phyloP scores from a whole-genome alignment of 129 eudicot species.

The Pulicaria dysenterica region DNA sequence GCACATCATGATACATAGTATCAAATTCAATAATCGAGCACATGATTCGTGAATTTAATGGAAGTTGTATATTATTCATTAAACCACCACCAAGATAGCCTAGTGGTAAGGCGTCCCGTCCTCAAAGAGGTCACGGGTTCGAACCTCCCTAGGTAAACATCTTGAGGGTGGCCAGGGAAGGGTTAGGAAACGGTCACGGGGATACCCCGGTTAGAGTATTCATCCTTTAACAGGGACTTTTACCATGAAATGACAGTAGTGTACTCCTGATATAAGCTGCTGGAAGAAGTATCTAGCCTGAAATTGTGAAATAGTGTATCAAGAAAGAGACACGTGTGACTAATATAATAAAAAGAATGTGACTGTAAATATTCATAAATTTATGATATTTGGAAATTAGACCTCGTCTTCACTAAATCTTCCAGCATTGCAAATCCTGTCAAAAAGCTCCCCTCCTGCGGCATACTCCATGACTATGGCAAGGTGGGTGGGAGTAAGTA shows the following conservation, averaged over 20 bases:
- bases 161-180: too few species aligned
- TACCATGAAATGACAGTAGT: constrained; percentile 71
- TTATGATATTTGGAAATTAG: neutral
- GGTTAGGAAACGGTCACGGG: too few species aligned
- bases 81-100: too few species aligned
- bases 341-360: neutral
- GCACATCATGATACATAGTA: constrained; percentile 2
- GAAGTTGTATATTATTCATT: neutral
- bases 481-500: constrained; percentile 88
- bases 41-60: neutral
- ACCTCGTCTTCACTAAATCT: constrained; percentile 99
- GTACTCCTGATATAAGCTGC: constrained; percentile 50
- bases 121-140: too few species aligned
- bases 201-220: neutral
- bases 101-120: too few species aligned
- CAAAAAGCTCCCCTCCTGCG: constrained; percentile 96
- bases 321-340: neutral
- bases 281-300: constrained; percentile 51
- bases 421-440: constrained; percentile 94
- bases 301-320: constrained; percentile 7
- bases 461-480: constrained; percentile 99
- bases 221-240: constrained; percentile 1
- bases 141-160: too few species aligned
- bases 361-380: neutral
- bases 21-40: neutral